Evolutionary conservation across 192 early-diverging fungal species (phyloP).

Genomic region (Entomortierella beljakovae): DNA sequence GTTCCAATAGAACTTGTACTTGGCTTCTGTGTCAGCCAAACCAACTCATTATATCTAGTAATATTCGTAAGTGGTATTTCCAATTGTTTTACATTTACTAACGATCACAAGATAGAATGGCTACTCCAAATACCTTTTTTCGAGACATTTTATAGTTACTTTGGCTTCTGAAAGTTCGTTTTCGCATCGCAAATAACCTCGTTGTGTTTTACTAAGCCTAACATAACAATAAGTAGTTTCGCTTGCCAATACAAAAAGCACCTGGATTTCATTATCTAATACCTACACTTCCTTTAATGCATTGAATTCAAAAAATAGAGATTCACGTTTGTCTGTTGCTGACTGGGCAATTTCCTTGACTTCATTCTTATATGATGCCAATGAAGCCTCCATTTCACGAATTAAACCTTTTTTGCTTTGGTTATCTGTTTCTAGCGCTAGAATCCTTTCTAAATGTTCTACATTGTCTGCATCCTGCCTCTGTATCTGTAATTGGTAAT

Average conservation of each 20-base stretch:
- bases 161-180: neutral
- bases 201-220: neutral
- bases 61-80: neutral
- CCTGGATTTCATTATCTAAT: too few relatives aligned
- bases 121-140: neutral
- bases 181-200: neutral
- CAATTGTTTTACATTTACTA: neutral
- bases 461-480: neutral
- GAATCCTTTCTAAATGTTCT: neutral
- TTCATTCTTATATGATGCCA: neutral
- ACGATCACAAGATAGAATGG: neutral
- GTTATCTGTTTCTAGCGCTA: neutral
- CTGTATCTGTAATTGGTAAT: neutral
- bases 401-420: neutral
- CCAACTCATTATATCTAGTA: neutral
- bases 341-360: neutral
- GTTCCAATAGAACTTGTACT: neutral
- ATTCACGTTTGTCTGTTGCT: neutral
- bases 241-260: too few relatives aligned
- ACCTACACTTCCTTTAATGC: neutral
- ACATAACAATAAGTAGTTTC: neutral
- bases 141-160: neutral
- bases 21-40: neutral
- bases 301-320: neutral
- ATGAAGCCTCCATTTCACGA: neutral